These are phyloP conservation scores for Flaveria sonorensis DNA, from an alignment of 129 eudicot species.

Conservation along the genomic window DNA sequence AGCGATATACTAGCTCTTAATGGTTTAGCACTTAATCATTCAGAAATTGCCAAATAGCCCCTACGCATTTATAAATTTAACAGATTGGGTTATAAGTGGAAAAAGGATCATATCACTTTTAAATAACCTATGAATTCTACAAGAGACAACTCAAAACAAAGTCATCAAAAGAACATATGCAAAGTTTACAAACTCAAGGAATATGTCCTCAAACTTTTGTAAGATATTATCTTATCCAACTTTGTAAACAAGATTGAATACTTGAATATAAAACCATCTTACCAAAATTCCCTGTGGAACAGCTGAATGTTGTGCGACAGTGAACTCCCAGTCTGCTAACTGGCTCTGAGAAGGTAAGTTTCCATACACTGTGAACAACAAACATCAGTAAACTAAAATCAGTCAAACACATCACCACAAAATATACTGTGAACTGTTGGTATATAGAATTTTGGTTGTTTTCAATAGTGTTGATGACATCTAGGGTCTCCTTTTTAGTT, in stretches of 20 bases:
- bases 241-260: neutral
- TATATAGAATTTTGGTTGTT: too few species aligned
- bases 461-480: too few species aligned
- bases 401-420: neutral
- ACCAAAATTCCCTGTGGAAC: conserved; percentile 97
- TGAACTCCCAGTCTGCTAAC: conserved; percentile 90
- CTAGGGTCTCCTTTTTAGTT: too few species aligned
- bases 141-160: neutral
- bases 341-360: conserved; percentile 82
- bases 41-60: too few species aligned
- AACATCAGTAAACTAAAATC: conserved; percentile 3
- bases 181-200: neutral
- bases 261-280: conserved; percentile 18
- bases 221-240: neutral
- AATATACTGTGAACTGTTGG: neutral
- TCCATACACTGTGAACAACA: conserved; percentile 72
- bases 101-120: too few species aligned
- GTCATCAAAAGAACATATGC: neutral
- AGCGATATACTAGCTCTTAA: too few species aligned
- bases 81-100: neutral
- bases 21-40: too few species aligned
- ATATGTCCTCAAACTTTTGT: neutral
- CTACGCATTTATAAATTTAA: too few species aligned
- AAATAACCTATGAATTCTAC: neutral
- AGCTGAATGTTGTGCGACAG: conserved; percentile 93